Conservation (phyloP, 202 grass and related monocot species). For the Elaeis oleifera region DNA sequence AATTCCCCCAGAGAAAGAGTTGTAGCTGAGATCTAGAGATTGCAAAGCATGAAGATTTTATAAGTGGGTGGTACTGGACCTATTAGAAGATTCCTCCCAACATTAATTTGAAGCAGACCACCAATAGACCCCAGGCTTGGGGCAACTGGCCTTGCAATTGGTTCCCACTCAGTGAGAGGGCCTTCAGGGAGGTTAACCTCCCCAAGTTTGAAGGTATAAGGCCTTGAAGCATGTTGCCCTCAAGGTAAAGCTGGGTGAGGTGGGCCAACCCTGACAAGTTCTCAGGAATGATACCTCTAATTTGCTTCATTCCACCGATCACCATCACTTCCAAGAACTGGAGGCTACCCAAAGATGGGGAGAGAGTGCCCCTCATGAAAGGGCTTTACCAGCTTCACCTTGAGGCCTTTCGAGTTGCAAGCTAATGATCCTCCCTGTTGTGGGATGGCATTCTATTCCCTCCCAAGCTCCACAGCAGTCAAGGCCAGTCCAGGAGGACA, state of each 20-base stretch:
- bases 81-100: slow-evolving; percentile 41
- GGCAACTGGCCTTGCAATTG: slow-evolving; percentile 52
- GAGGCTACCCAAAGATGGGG: slow-evolving; percentile 45
- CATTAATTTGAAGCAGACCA: slow-evolving; percentile 57
- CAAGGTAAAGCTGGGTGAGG: slow-evolving; percentile 68
- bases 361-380: slow-evolving; percentile 47
- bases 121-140: slow-evolving; percentile 31
- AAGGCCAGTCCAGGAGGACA: slow-evolving; percentile 44
- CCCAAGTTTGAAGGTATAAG: slow-evolving; percentile 35
- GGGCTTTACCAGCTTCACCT: not conserved
- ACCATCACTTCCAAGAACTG: slow-evolving; percentile 44
- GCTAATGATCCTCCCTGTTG: slow-evolving; percentile 38
- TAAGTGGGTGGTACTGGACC: slow-evolving; percentile 47
- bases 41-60: slow-evolving; percentile 33
- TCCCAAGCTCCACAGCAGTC: slow-evolving; percentile 71
- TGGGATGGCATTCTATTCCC: slow-evolving; percentile 47
- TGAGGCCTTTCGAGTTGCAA: slow-evolving; percentile 45
- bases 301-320: slow-evolving; percentile 45
- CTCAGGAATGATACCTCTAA: slow-evolving; percentile 43
- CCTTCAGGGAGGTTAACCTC: slow-evolving; percentile 33
- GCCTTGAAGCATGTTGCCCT: slow-evolving; percentile 56
- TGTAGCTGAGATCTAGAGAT: slow-evolving; percentile 53
- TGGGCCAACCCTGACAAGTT: slow-evolving; percentile 38
- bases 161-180: slow-evolving; percentile 58
- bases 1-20: slow-evolving; percentile 38